phyloP scores from a whole-genome alignment of 495 filamentous ascomycete species.

The Podospora conica region DNA sequence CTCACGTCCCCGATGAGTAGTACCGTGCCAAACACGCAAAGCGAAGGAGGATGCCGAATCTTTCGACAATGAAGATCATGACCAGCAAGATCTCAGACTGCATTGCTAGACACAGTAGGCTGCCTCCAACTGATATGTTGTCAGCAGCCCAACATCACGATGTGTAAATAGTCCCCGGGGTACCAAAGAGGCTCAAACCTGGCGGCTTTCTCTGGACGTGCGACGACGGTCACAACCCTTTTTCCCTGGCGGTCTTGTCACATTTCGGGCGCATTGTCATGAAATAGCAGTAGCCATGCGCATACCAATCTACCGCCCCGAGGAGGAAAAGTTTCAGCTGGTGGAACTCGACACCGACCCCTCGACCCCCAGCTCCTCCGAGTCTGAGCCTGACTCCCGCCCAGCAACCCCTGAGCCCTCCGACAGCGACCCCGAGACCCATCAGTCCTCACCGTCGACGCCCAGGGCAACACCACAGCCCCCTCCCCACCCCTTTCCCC shows the following conservation, averaged over 20 bases:
- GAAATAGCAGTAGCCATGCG: neutral
- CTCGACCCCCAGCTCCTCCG: constrained; percentile 1
- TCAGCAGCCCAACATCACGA: neutral
- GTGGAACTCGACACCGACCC: constrained; percentile 12
- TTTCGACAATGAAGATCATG: neutral
- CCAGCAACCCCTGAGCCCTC: constrained; percentile 22
- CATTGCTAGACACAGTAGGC: neutral
- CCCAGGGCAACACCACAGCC: neutral
- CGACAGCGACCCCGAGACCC: constrained; percentile 17
- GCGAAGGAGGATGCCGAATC: neutral
- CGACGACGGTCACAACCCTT: neutral
- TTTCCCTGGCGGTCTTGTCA: neutral
- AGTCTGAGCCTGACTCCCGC: constrained; percentile 6
- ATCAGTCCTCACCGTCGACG: constrained; percentile 1
- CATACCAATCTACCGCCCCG: neutral
- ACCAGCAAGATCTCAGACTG: neutral
- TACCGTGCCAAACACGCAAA: neutral
- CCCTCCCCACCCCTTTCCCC: neutral
- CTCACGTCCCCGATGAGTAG: neutral
- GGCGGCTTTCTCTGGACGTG: neutral
- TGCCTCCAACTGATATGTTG: neutral
- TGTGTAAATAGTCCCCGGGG: neutral
- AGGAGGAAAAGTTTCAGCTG: neutral
- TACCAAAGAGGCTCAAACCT: neutral
- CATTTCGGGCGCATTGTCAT: neutral